These are phyloP conservation scores for Taxillus chinensis DNA, from an alignment of 164 flowering plant species.

Conservation along the genomic window DNA sequence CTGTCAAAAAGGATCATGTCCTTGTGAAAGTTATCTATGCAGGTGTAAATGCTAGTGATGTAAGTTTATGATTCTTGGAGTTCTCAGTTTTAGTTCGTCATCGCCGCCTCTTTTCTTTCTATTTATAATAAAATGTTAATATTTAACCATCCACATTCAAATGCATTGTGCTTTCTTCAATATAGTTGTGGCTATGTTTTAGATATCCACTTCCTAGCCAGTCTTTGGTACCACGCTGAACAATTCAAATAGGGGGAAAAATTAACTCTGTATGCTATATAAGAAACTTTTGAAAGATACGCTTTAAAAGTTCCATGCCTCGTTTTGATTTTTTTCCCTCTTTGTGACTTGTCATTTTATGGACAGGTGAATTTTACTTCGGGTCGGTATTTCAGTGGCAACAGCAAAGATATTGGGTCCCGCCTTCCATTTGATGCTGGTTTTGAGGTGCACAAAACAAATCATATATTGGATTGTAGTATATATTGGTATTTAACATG, in stretches of 20 bases:
- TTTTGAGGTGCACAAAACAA: constrained; percentile 59
- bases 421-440: constrained; percentile 97
- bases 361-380: constrained; percentile 92
- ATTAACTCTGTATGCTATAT: too few species aligned
- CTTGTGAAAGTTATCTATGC: constrained; percentile 83
- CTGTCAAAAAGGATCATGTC: constrained; percentile 57
- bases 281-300: too few species aligned
- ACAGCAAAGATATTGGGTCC: constrained; percentile 26
- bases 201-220: too few species aligned
- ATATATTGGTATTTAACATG: too few species aligned
- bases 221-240: too few species aligned
- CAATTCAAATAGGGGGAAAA: too few species aligned
- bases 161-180: too few species aligned
- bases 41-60: constrained; percentile 98
- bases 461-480: background rate
- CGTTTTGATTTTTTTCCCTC: background rate
- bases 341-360: background rate
- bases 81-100: background rate
- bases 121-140: background rate
- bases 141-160: too few species aligned
- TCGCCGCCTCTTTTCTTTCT: background rate
- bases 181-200: too few species aligned
- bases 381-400: constrained; percentile 79
- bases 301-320: too few species aligned
- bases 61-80: constrained; percentile 33